Base-by-base conservation (phyloP, 139 green algal genomes). In the Klebsormidium nitens region DNA sequence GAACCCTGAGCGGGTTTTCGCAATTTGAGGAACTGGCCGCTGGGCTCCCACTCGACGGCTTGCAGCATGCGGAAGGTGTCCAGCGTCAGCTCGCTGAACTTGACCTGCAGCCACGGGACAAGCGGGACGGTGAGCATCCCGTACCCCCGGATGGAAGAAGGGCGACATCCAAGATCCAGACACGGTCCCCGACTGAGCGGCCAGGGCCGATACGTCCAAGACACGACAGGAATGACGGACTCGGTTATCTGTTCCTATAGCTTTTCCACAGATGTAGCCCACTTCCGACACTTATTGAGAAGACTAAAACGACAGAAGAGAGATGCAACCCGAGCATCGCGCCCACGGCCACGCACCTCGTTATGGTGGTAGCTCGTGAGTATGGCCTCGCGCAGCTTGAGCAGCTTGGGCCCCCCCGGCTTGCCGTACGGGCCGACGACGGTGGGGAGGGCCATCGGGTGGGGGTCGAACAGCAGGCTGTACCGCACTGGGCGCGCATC, bases 41-140 rank as follows among this genome's bases (percentile, higher is more conserved):
- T 59, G 32, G 67, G 67, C 67, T 88, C 74, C 84, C 82, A 88
- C 71, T 89, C 86, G 4, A 91, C 74, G 1, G 78, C 69, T 67
- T 89, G 87, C 57, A 86, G 76, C 82, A 91, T 84, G 50, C 87
- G 78, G 77, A 83, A 87, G 35, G 71, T 74, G 74, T 91, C 87
- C 37, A 91, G 67, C 1, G 87, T 84, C 49, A 91, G 77, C 72
- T 89, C 85, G 4, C 77, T 86, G 14, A 91, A 80, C 81, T 90
- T 90, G 52, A 90, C 68, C 83, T 89, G 84, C 1, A 61, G 63
- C 8, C 29, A 31, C 2, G 31, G 56, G 31, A 52, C 44, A 52
- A 52, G 44, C n/a, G n/a, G n/a, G n/a, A n/a, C n/a, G n/a, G n/a
- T n/a, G n/a, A n/a, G n/a, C n/a, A n/a, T n/a, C n/a, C n/a, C n/a